Evolutionary conservation across 495 filamentous ascomycete genomes (phyloP).

Genomic region (Podospora appendiculata): DNA sequence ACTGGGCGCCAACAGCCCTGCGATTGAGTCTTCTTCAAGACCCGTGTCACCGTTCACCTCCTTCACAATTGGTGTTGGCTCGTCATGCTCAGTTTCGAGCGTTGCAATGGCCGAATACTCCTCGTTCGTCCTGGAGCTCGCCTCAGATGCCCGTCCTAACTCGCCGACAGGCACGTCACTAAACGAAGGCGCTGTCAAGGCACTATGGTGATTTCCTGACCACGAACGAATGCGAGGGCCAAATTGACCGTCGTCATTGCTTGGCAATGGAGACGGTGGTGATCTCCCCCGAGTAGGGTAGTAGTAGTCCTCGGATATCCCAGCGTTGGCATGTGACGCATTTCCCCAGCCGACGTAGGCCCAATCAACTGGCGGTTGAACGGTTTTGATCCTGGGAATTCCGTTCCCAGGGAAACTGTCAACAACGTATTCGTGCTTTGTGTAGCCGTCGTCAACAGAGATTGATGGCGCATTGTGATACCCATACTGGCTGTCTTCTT

Average conservation of each 20-base stretch:
- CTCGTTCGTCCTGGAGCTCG: no score
- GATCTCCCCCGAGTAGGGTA: slow-evolving; percentile 38
- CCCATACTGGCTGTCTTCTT: slow-evolving; percentile 19
- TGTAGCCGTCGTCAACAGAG: slow-evolving; percentile 25
- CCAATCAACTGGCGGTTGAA: slow-evolving; percentile 26
- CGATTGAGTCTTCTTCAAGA: no score
- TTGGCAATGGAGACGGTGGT: slow-evolving; percentile 35
- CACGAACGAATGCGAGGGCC: slow-evolving; percentile 15
- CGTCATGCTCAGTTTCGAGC: no score
- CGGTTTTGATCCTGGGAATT: slow-evolving; percentile 20
- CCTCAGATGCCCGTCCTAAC: no score
- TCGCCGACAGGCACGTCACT: slow-evolving; percentile 13
- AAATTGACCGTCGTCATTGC: slow-evolving; percentile 22
- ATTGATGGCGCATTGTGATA: slow-evolving; percentile 15
- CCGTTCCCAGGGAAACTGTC: slow-evolving; percentile 16
- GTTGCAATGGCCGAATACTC: no score
- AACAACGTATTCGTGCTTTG: slow-evolving; percentile 22
- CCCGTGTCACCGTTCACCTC: no score
- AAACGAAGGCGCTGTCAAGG: slow-evolving; percentile 13
- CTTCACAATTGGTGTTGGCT: no score
- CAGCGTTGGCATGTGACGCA: neutral
- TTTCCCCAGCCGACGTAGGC: slow-evolving; percentile 16
- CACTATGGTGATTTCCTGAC: slow-evolving; percentile 15
- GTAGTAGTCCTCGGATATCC: slow-evolving; percentile 18
- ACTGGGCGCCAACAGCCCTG: no score